Conservation (phyloP, 306 rosid species). For the Corylus avellana region DNA sequence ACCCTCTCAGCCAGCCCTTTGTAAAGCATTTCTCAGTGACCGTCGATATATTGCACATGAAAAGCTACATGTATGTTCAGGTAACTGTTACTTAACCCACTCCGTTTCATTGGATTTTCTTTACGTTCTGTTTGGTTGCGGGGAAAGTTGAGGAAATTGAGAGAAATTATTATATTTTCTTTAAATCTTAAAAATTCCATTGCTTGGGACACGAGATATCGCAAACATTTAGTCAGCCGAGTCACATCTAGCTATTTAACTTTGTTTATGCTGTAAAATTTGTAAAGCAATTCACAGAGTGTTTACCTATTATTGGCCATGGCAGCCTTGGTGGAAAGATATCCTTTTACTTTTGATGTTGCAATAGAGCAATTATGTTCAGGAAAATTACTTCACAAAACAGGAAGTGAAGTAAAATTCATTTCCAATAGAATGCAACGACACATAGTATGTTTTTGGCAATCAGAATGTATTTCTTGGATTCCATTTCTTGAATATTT, state of each 20-base stretch:
- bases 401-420: neutral
- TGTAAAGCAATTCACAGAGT: too few relatives aligned
- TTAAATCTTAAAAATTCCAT: neutral
- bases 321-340: too few relatives aligned
- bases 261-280: neutral
- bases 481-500: neutral
- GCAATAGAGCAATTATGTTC: too few relatives aligned
- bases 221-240: neutral
- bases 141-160: neutral
- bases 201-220: neutral
- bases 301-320: too few relatives aligned
- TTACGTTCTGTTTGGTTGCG: neutral
- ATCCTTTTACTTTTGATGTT: too few relatives aligned
- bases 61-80: slow-evolving; percentile 8
- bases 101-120: neutral
- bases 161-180: neutral
- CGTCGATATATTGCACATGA: neutral
- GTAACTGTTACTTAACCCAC: neutral
- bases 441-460: neutral
- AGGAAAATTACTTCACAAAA: neutral
- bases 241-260: neutral
- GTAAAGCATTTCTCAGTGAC: neutral
- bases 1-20: neutral
- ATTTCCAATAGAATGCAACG: neutral
- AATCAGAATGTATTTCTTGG: neutral